Evolutionary conservation across 257 asterid genomes (phyloP).

Genomic region (Rubia yunnanensis): DNA sequence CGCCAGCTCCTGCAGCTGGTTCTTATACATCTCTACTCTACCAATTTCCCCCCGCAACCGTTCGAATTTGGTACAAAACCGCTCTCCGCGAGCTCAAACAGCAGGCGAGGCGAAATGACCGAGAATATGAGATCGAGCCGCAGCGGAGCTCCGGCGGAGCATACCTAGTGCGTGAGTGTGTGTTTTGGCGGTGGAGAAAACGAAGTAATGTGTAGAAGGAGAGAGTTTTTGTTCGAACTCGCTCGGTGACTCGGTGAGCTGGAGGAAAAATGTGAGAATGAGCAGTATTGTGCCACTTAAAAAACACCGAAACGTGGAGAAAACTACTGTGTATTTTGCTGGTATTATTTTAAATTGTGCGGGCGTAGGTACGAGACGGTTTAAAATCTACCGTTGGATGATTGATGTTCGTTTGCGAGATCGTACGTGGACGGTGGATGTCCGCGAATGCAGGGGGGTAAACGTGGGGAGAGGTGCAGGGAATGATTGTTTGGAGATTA

Average conservation of each 20-base stretch:
- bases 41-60: not conserved
- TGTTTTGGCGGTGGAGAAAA: not conserved
- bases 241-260: constrained; percentile 12
- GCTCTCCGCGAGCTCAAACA: constrained; percentile 9
- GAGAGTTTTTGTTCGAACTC: not conserved
- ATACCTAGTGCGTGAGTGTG: constrained; percentile 12
- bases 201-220: constrained; percentile 3
- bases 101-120: not conserved
- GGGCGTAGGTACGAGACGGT: not conserved
- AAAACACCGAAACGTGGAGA: constrained; percentile 6
- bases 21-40: constrained; percentile 46
- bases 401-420: not conserved
- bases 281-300: constrained; percentile 4
- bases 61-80: not conserved
- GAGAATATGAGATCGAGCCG: constrained; percentile 14
- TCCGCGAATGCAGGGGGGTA: not conserved
- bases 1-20: constrained; percentile 91
- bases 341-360: constrained; percentile 1
- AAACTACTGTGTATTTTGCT: constrained; percentile 10
- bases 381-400: not conserved
- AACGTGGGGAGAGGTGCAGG: not conserved
- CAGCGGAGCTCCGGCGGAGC: constrained; percentile 1
- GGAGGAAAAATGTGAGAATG: not conserved
- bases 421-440: not conserved
- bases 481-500: not conserved